Evolutionary conservation across 768 basidiomycete species (phyloP), one percentile per base, ranked within the genome.

Genomic region (Favolaschia claudopus): DNA sequence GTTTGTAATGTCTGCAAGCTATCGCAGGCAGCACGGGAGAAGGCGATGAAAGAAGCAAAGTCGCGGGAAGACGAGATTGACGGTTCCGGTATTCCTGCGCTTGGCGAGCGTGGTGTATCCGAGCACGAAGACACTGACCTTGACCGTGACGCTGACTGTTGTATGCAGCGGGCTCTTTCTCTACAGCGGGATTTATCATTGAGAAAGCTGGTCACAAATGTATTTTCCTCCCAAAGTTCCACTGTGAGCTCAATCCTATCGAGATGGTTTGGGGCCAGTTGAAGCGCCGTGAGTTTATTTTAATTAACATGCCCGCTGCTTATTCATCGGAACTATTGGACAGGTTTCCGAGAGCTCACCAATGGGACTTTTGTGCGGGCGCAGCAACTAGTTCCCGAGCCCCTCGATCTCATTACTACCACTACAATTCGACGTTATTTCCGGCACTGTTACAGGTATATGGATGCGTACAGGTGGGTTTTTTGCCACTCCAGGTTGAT

Each of bases 191-290:
- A 56, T 13, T 56, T 19, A 47, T 55, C 34, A 55, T 55, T 33
- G 54, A 55, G 45, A 55, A 56, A 32, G 55, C 55, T 2, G 55
- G 55, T 10, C 55, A 56, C 55, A 56, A 48, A 39, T 56, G 55
- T 28, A 31, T 56, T 1, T 56, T 56, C 13, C 45, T 47, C 19
- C 54, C 54, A 1, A 55, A 55, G 31, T 55, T 55, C 45, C 54
- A 55, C 20, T 56, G 55, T 15, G 55, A 56, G 37, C 10, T 56
- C 8, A 56, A 56, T 24, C 55, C 45, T 4, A 56, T 56, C 14
- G 55, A 56, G 31, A 56, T 56, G 46, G 55, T 56, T 8, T 56
- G 55, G 55, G 20, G 55, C 19, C 55, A 56, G 19, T 7, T 56
- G 20, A 56, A 56, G 38, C 46, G 46, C 12, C 55, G 38, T 48